These are phyloP conservation scores for Haemoproteus tartakovskyi DNA, from an alignment of 169 alveolate genomes.

Conservation along the genomic window DNA sequence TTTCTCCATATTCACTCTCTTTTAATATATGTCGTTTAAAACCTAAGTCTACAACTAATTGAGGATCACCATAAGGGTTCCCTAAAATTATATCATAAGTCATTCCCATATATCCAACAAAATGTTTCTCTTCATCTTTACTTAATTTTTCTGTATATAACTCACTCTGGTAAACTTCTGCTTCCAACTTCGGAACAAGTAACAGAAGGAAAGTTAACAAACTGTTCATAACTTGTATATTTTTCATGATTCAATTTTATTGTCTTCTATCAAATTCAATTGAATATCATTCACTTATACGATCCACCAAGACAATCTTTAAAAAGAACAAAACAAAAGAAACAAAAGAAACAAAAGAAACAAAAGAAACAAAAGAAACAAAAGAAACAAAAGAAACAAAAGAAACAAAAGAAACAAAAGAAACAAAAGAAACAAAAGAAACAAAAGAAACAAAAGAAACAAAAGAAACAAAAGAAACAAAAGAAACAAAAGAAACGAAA, in stretches of 20 bases:
- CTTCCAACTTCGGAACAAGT: background rate
- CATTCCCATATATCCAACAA: conserved; percentile 76
- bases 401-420: background rate
- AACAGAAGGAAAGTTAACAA: background rate
- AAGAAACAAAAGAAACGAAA: too few species aligned
- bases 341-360: too few species aligned
- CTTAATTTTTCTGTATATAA: conserved; percentile 8
- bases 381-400: background rate
- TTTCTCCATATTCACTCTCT: background rate
- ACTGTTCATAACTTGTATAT: too few species aligned
- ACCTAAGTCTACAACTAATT: conserved; percentile 79
- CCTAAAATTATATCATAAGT: conserved; percentile 81
- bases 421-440: too few species aligned
- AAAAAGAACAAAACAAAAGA: background rate
- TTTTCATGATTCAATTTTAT: too few species aligned
- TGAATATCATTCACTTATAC: background rate
- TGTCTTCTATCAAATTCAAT: too few species aligned
- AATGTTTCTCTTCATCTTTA: conserved; percentile 6
- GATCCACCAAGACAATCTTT: background rate
- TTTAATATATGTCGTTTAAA: conserved; percentile 73
- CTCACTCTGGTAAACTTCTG: conserved; percentile 4
- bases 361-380: background rate
- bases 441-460: background rate
- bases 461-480: too few species aligned
- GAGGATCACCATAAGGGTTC: conserved; percentile 84